Base-by-base conservation (phyloP, 495 filamentous ascomycete genomes). In the Chaetomium cochliodes region DNA sequence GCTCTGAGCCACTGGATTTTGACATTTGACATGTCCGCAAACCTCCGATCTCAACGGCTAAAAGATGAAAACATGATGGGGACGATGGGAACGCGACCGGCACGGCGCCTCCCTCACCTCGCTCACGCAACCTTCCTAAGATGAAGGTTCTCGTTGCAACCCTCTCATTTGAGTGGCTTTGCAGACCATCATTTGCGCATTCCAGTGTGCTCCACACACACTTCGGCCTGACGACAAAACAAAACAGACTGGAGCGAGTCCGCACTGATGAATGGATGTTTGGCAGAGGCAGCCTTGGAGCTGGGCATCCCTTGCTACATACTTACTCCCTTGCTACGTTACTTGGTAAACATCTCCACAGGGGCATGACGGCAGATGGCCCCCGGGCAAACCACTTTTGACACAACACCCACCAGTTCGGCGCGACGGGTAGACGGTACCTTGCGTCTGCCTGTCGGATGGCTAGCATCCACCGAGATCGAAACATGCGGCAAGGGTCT, bases 361-460 rank as follows among this genome's bases (percentile, higher is more conserved):
- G 11, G 33, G 9, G 9, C 33, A 30, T 12, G 33, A 37, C 8
- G 5, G 33, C 11, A 12, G 5, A 37, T 3, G 33, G 8, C 33
- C 8, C 33, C 33, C 33, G 33, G 5, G 33, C 33, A 37, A 37
- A 37, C 42, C 15, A 23, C 62, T 58, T 15, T 58, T 49, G 53
- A 37, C 22, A 26, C 51, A 51, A 64, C 22, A 44, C 8, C 5
- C 5, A 20, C 51, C 51, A 41, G 42, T 58, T 30, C 46, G 26
- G 41, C 53, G 52, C 52, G n/a, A 62, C 59, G 33, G 33, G 33
- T 37, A 37, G 33, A 37, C 28, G 15, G 59, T 58, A 61, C 64
- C 64, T 66, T 66, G 64, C 64, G 62, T 47, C 22, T 23, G 30
- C 55, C 50, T 62, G 60, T 55, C 60, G 37, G 60, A 23, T 55